These are phyloP conservation scores for Conringia planisiliqua DNA, from an alignment of 345 rosid genomes.

Conservation along the genomic window DNA sequence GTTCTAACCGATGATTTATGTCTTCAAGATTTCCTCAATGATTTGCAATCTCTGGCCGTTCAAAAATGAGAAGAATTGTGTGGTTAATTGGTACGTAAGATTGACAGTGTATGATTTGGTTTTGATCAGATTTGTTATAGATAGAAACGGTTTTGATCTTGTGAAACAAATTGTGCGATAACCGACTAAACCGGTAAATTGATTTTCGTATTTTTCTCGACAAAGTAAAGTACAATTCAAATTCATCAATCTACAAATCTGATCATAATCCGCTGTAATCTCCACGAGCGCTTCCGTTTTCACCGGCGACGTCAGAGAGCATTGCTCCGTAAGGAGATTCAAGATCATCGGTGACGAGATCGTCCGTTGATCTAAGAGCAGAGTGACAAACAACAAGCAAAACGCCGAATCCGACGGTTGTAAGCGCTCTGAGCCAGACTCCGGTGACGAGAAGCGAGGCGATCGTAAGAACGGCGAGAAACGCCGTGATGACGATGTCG, in stretches of 20 bases:
- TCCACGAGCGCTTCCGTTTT: slow-evolving; percentile 28
- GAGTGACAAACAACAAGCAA: slow-evolving; percentile 45
- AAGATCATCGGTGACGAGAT: slow-evolving; percentile 47
- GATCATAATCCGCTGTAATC: slow-evolving; percentile 34
- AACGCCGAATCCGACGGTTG: slow-evolving; percentile 31
- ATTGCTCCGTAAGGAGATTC: slow-evolving; percentile 51
- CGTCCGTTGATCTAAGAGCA: slow-evolving; percentile 47
- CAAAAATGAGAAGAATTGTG: slow-evolving; percentile 32
- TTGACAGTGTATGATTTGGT: slow-evolving; percentile 21
- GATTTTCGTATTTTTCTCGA: background rate
- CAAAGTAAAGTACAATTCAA: too few species aligned
- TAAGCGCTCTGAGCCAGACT: slow-evolving; percentile 43
- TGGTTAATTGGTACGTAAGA: background rate
- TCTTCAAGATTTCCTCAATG: slow-evolving; percentile 80
- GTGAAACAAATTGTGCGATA: background rate
- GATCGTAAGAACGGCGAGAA: slow-evolving; percentile 34
- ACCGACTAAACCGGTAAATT: background rate
- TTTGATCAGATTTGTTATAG: background rate
- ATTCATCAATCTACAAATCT: too few species aligned
- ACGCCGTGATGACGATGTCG: slow-evolving; percentile 38
- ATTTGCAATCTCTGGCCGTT: slow-evolving; percentile 81
- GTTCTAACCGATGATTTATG: slow-evolving; percentile 85
- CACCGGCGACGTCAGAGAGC: slow-evolving; percentile 31
- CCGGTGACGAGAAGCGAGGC: slow-evolving; percentile 35
- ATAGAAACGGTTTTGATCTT: background rate